These are phyloP conservation scores for Gastrolobium villosum DNA, from an alignment of 306 rosid genomes.

Conservation along the genomic window DNA sequence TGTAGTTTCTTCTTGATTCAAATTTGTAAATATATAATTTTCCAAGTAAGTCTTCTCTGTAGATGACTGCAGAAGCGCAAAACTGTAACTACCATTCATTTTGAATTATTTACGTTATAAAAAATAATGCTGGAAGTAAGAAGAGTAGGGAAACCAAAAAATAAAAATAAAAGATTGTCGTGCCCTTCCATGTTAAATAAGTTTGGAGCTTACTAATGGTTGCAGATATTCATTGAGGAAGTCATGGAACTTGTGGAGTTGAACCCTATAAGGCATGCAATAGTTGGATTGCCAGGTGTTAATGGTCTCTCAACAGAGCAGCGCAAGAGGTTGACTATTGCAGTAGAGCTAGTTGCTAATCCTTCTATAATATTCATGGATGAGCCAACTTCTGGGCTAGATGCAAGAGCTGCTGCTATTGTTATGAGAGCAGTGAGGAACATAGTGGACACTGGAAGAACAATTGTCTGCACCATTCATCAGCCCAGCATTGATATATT, in stretches of 20 bases:
- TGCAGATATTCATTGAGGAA: conserved; percentile 73
- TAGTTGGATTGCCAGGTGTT: conserved; percentile 85
- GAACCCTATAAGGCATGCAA: conserved; percentile 67
- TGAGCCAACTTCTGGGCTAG: conserved; percentile 90
- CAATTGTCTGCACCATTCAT: conserved; percentile 90
- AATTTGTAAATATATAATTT: too few relatives aligned
- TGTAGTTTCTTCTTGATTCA: too few relatives aligned
- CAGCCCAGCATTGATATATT: conserved; percentile 93
- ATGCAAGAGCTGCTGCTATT: conserved; percentile 90
- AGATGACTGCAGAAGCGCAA: too few relatives aligned
- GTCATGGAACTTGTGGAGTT: conserved; percentile 93
- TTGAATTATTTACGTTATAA: too few relatives aligned
- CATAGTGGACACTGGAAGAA: conserved; percentile 84
- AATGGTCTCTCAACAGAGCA: conserved; percentile 87
- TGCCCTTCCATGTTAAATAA: too few relatives aligned
- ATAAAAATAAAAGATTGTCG: too few relatives aligned
- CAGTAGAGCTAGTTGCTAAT: conserved; percentile 85
- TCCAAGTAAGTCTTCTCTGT: too few relatives aligned
- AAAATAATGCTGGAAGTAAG: too few relatives aligned
- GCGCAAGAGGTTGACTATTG: conserved; percentile 84
- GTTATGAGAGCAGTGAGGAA: conserved; percentile 93
- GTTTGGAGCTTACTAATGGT: not conserved
- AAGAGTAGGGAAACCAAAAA: too few relatives aligned
- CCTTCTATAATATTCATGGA: conserved; percentile 92
- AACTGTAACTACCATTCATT: too few relatives aligned